A percentile compares a stretch with the other conserved stretches of the same genome.
phyloP scores from a whole-genome alignment of 1,284 basidiomycete species.

The Moniliophthora roreri region DNA sequence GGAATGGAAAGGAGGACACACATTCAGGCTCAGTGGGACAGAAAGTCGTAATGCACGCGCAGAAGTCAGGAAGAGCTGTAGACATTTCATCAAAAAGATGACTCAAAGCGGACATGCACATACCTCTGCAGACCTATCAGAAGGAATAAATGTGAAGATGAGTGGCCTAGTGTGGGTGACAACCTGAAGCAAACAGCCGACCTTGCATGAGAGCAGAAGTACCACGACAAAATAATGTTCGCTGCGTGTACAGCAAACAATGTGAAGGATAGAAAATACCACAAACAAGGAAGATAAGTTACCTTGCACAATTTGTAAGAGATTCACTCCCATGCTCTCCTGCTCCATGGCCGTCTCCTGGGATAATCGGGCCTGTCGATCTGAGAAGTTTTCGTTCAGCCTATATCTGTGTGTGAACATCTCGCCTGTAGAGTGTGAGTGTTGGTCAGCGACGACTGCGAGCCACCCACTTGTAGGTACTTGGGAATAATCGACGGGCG shows the following conservation, averaged over 20 bases:
- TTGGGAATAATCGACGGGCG: conserved; percentile 46
- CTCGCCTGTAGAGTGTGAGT: conserved; percentile 38
- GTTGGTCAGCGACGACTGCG: background rate
- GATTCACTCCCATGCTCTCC: conserved; percentile 49
- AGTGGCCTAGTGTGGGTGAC: background rate
- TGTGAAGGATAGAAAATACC: background rate
- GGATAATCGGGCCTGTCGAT: conserved; percentile 61
- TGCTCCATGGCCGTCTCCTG: conserved; percentile 49
- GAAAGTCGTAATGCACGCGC: conserved; percentile 57
- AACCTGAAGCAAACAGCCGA: conserved; percentile 26
- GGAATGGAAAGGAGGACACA: conserved; percentile 66
- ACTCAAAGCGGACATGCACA: conserved; percentile 2
- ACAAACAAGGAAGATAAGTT: conserved; percentile 13
- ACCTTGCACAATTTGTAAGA: conserved; percentile 69
- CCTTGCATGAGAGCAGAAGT: conserved; percentile 75
- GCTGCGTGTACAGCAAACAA: conserved; percentile 37
- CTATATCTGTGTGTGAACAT: conserved; percentile 51
- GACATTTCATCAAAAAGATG: background rate
- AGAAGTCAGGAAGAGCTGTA: conserved; percentile 58
- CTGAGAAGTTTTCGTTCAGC: conserved; percentile 59
- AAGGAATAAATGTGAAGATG: background rate
- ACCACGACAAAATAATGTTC: conserved; percentile 63
- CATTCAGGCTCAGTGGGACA: conserved; percentile 66
- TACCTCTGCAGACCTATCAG: background rate
- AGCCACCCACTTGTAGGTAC: conserved; percentile 44